Evolutionary conservation across 2,329 filamentous ascomycete genomes (phyloP).

Genomic region (Balansia obtecta): DNA sequence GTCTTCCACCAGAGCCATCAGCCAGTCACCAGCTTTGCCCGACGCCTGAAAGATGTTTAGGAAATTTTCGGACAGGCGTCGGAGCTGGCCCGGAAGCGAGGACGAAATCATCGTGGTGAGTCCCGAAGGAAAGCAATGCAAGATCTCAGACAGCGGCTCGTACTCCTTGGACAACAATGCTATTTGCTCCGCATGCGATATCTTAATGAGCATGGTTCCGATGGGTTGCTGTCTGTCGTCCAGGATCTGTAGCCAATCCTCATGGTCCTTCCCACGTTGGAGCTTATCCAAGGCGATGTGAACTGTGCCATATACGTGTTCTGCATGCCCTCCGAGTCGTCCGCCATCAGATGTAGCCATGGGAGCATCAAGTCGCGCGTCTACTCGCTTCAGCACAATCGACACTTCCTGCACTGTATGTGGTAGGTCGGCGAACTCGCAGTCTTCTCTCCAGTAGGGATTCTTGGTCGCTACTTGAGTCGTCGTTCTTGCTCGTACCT

Average conservation of each 20-base stretch:
- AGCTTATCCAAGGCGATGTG: constrained; percentile 72
- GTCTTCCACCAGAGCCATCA: constrained; percentile 86
- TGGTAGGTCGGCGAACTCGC: constrained; percentile 64
- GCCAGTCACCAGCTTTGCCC: constrained; percentile 72
- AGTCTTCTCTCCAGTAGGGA: constrained; percentile 75
- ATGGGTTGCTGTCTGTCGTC: constrained; percentile 66
- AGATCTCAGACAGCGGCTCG: constrained; percentile 63
- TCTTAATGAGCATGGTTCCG: constrained; percentile 73
- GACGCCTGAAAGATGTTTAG: constrained; percentile 95
- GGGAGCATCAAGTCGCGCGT: constrained; percentile 35
- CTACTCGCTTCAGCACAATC: constrained; percentile 57
- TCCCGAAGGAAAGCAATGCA: constrained; percentile 74
- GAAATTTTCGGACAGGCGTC: constrained; percentile 71
- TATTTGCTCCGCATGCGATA: constrained; percentile 77
- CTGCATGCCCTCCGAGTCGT: constrained; percentile 16
- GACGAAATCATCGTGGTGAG: constrained; percentile 77
- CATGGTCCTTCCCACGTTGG: constrained; percentile 63
- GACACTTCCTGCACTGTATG: constrained; percentile 56
- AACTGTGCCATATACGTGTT: constrained; percentile 56
- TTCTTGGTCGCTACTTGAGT: constrained; percentile 58
- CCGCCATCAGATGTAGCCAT: constrained; percentile 15
- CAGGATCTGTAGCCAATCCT: constrained; percentile 77
- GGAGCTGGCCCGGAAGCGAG: constrained; percentile 64
- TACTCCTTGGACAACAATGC: constrained; percentile 84
- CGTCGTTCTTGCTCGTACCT: constrained; percentile 63